phyloP scores from a whole-genome alignment of 352 stramenopile genomes.

The Saprolegnia parasitica region DNA sequence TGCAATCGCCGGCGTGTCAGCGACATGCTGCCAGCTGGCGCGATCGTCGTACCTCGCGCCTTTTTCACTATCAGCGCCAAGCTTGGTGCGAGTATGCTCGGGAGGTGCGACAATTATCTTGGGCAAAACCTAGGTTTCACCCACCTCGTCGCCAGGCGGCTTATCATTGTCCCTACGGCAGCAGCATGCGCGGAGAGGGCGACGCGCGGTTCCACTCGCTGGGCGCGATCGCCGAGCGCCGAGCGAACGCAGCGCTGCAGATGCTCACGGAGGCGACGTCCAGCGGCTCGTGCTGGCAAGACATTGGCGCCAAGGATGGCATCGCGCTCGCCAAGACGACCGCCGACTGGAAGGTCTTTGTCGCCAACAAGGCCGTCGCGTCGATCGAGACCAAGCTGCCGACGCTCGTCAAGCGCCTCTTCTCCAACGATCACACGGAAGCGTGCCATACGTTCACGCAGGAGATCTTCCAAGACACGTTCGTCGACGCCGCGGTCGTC shows the following conservation, averaged over 20 bases:
- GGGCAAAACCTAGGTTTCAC: background rate
- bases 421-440: slow-evolving; percentile 76
- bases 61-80: background rate
- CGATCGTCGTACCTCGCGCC: background rate
- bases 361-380: slow-evolving; percentile 76
- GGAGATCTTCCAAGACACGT: slow-evolving; percentile 74
- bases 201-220: slow-evolving; percentile 14
- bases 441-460: slow-evolving; percentile 84
- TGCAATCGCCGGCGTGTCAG: background rate
- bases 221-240: slow-evolving; percentile 20
- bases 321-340: slow-evolving; percentile 79
- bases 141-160: background rate
- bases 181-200: background rate
- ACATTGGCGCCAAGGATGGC: slow-evolving; percentile 54
- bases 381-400: slow-evolving; percentile 71
- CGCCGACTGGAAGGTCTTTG: slow-evolving; percentile 83
- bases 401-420: slow-evolving; percentile 79
- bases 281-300: slow-evolving; percentile 14
- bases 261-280: slow-evolving; percentile 15
- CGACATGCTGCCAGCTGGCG: background rate
- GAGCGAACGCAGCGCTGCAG: slow-evolving; percentile 23
- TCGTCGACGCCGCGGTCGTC: slow-evolving; percentile 78
- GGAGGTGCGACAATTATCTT: background rate
- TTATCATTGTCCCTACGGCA: background rate
- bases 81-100: background rate